A percentile compares a stretch with the other conserved stretches of the same genome.
Conservation (phyloP, 257 asterid genomes). For the Gardenia jasminoides region DNA sequence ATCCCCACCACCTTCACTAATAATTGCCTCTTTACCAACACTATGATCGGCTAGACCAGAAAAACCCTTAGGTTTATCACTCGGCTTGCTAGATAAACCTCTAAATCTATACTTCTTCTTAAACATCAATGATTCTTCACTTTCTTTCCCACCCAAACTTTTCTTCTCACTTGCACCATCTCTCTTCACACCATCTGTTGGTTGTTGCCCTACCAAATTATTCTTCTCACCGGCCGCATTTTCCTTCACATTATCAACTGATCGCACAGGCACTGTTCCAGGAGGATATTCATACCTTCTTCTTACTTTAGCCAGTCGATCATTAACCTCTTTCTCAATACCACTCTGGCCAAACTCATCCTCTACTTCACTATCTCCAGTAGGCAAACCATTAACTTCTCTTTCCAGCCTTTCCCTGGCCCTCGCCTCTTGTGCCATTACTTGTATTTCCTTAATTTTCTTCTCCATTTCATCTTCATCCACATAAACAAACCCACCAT, state of each 20-base stretch:
- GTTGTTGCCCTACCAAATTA: constrained; percentile 25
- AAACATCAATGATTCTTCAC: constrained; percentile 43
- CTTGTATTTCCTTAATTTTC: constrained; percentile 68
- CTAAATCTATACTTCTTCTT: constrained; percentile 65
- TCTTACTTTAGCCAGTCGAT: constrained; percentile 48
- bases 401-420: constrained; percentile 55
- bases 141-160: constrained; percentile 26
- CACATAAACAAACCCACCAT: constrained; percentile 28
- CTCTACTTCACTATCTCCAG: constrained; percentile 42
- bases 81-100: constrained; percentile 33
- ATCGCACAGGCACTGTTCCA: constrained; percentile 29
- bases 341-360: constrained; percentile 41
- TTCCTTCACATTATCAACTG: constrained; percentile 28
- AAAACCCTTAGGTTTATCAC: constrained; percentile 71
- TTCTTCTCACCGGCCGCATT: constrained; percentile 30
- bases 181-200: not conserved
- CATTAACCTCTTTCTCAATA: constrained; percentile 64
- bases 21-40: constrained; percentile 12
- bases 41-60: constrained; percentile 26
- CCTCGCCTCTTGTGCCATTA: constrained; percentile 82
- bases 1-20: constrained; percentile 17
- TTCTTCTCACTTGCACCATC: constrained; percentile 29
- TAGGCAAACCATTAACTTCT: constrained; percentile 35
- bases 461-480: constrained; percentile 55
- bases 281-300: constrained; percentile 43